Conservation (phyloP, 2,329 filamentous ascomycete species). For the Cordyceps fumosorosea region DNA sequence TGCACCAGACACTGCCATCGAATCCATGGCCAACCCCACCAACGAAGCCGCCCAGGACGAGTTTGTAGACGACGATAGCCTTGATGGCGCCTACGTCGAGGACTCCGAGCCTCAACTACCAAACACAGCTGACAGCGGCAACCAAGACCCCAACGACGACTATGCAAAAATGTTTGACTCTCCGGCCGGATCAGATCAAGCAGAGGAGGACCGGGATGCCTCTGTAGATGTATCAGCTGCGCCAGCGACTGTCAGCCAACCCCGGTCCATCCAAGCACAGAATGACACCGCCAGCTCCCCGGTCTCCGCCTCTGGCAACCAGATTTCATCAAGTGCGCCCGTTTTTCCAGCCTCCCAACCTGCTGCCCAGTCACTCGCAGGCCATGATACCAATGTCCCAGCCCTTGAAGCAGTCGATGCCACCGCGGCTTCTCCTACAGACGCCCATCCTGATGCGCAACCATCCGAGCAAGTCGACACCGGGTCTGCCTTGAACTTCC, state of each 20-base stretch:
- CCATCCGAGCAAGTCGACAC: background rate
- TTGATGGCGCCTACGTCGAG: constrained; percentile 42
- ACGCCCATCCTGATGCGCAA: background rate
- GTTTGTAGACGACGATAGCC: constrained; percentile 40
- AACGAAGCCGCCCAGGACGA: constrained; percentile 28
- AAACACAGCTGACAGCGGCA: constrained; percentile 21
- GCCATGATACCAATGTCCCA: constrained; percentile 3
- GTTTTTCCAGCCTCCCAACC: constrained; percentile 10
- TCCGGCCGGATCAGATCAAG: constrained; percentile 32
- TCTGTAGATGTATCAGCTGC: constrained; percentile 33
- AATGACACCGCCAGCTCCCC: constrained; percentile 21
- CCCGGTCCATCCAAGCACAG: constrained; percentile 28
- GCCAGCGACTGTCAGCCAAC: constrained; percentile 35
- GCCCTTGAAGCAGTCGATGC: background rate
- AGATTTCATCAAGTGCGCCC: constrained; percentile 21
- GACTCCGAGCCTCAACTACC: constrained; percentile 23
- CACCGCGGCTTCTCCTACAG: background rate
- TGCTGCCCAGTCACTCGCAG: constrained; percentile 8
- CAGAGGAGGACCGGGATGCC: constrained; percentile 27
- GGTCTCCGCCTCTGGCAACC: constrained; percentile 23
- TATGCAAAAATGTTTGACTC: constrained; percentile 48
- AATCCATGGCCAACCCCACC: constrained; percentile 24
- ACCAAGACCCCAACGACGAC: constrained; percentile 36
- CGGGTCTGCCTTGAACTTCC: constrained; percentile 14
- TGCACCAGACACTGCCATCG: constrained; percentile 24